Conservation (phyloP, 352 stramenopile genomes). For the Globisporangium iwayamae region DNA sequence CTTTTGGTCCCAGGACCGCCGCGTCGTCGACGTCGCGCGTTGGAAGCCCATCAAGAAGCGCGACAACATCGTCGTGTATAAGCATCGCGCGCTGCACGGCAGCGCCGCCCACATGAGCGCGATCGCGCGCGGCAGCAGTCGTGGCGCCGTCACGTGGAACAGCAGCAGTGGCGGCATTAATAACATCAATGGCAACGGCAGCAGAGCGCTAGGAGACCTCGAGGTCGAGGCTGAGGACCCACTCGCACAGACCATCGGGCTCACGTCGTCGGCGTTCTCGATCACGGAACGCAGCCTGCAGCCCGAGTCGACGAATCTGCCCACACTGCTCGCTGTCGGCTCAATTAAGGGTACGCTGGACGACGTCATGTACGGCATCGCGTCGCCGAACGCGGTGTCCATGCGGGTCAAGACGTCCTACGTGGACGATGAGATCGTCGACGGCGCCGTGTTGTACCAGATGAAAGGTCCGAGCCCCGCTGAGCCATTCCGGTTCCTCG, state of each 20-base stretch:
- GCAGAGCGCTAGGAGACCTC: background rate
- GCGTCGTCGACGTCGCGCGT: slow-evolving; percentile 29
- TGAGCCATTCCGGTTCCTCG: slow-evolving; percentile 52
- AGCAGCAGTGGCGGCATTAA: too few relatives aligned
- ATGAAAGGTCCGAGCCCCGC: slow-evolving; percentile 33
- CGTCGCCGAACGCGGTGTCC: slow-evolving; percentile 31
- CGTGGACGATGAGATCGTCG: slow-evolving; percentile 44
- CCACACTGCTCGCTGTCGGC: slow-evolving; percentile 37
- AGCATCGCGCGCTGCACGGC: slow-evolving; percentile 19
- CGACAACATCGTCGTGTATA: slow-evolving; percentile 44
- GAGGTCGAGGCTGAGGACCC: background rate
- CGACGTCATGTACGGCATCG: slow-evolving; percentile 60
- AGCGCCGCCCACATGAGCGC: slow-evolving; percentile 1
- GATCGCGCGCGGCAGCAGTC: slow-evolving; percentile 11
- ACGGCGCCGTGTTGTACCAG: slow-evolving; percentile 41
- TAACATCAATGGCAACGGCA: background rate
- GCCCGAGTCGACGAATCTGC: slow-evolving; percentile 14
- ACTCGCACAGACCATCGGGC: slow-evolving; percentile 15
- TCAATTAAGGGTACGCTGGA: slow-evolving; percentile 38
- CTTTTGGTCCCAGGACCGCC: slow-evolving; percentile 33
- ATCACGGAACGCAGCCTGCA: slow-evolving; percentile 16
- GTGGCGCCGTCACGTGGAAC: background rate
- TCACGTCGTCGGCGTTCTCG: slow-evolving; percentile 17
- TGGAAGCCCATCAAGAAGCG: slow-evolving; percentile 42
- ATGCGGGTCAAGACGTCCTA: slow-evolving; percentile 44